Percentiles rank a stretch among this genome's conserved stretches.
These are phyloP conservation scores for Sclerotinia spermophila DNA, from an alignment of 2,329 filamentous ascomycete genomes.

Conservation along the genomic window DNA sequence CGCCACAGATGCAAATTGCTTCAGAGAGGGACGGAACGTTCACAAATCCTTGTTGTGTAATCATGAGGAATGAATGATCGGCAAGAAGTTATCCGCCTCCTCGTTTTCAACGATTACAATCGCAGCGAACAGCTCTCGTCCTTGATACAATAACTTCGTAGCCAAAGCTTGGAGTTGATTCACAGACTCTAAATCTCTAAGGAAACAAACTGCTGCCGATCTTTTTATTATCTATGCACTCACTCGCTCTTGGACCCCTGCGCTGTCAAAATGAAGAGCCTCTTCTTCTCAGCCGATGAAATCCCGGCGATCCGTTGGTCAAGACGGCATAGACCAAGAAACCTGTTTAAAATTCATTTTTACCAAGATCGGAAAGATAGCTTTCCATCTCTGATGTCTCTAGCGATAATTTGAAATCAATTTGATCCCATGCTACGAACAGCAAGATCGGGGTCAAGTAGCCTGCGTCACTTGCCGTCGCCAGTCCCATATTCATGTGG, in stretches of 20 bases:
- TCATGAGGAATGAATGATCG: not conserved
- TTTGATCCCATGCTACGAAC: slow-evolving; percentile 1
- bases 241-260: not conserved
- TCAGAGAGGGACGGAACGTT: not conserved
- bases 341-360: not conserved
- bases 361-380: not conserved
- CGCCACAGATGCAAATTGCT: not conserved
- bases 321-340: not conserved
- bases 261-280: not conserved
- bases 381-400: not conserved
- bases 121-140: slow-evolving; percentile 6
- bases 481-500: not conserved
- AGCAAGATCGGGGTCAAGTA: not conserved
- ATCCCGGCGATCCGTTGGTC: not conserved
- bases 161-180: not conserved
- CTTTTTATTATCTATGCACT: not conserved
- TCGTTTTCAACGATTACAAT: not conserved
- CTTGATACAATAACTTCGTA: not conserved
- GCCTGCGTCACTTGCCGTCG: not conserved
- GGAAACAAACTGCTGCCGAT: not conserved
- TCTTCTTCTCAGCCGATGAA: not conserved
- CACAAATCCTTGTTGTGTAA: not conserved
- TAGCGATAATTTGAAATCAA: not conserved
- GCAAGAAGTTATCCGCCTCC: not conserved
- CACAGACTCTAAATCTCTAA: not conserved